These are phyloP conservation scores for Gloeopeniophorella convolvens DNA, from an alignment of 768 basidiomycete genomes.

Conservation along the genomic window DNA sequence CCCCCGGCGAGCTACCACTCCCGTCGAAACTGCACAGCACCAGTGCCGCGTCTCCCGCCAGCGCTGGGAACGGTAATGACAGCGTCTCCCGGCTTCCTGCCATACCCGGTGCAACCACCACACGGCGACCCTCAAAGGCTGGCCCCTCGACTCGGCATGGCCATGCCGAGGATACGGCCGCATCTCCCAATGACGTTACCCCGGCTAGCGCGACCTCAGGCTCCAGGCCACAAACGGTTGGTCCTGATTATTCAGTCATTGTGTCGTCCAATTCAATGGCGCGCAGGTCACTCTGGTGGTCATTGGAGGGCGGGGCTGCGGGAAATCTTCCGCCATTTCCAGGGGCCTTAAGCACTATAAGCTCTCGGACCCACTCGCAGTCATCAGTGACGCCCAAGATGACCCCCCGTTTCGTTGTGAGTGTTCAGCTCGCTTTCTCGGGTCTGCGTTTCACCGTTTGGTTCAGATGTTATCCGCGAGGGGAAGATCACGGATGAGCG, in stretches of 20 bases:
- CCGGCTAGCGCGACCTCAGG: background rate
- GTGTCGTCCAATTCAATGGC: constrained; percentile 4
- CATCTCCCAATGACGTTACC: background rate
- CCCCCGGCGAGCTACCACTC: constrained; percentile 28
- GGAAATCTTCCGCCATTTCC: constrained; percentile 77
- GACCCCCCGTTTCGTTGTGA: constrained; percentile 24
- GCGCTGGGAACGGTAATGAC: background rate
- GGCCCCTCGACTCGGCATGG: background rate
- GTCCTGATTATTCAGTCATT: background rate
- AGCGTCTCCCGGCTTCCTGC: constrained; percentile 1
- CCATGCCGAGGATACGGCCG: background rate
- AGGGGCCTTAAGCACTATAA: constrained; percentile 65
- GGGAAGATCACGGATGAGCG: constrained; percentile 24
- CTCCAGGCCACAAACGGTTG: constrained; percentile 5
- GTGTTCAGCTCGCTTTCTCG: constrained; percentile 28
- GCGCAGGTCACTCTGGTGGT: constrained; percentile 59
- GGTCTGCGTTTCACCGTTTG: constrained; percentile 15
- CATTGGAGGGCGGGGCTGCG: constrained; percentile 71
- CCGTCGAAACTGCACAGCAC: constrained; percentile 24
- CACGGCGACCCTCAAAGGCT: constrained; percentile 1
- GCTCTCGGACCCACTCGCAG: constrained; percentile 31
- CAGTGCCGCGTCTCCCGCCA: background rate
- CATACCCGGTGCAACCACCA: background rate
- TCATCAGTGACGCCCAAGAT: constrained; percentile 18
- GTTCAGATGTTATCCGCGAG: constrained; percentile 38